Evolutionary conservation across 1,139 yeast species (phyloP), one percentile per base, ranked within the genome.

Genomic region (Nadsonia commutata): DNA sequence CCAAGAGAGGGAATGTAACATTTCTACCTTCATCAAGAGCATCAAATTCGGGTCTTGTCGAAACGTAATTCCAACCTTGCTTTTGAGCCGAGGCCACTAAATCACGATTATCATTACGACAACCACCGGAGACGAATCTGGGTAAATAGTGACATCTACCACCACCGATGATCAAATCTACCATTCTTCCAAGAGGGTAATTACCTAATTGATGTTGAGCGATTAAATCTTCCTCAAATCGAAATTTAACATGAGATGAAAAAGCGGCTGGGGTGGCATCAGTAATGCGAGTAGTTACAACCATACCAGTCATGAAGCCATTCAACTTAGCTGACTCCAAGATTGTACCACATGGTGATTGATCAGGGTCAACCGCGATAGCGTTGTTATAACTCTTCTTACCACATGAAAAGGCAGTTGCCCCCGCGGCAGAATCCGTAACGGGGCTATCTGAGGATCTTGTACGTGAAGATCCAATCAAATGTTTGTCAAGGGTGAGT

Each of bases 371-470:
- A 18, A 85, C 93, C 16, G 83, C 88, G 56, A 84, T 80, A 13
- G 90, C 95, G 6, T 86, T 88, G 57, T 85, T 85, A 62, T 82
- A 83, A 11, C 86, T 65, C 63, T 85, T 85, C 52, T 75, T 54
- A 6, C 77, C 88, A 57, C 94, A 80, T 0, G 93, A 68, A 56
- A 82, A 85, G 0, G 94, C 95, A 11, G 94, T 84, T 19, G 95
- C 95, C 17, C 95, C 95, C 2, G 95, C 95, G 9, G 95, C 95
- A 22, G 93, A 80, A 59, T 85, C 95, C 0, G 95, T 85, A 48
- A 85, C 72, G 51, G 80, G 66, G 1, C 90, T 80, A 46, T 70
- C 67, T 31, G 74, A 71, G 13, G 94, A 80, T 48, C 83, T 68
- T 1, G 95, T 85, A 51, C 94, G 71, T 4, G 90, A 78, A 37